Evolutionary conservation across 2,329 filamentous ascomycete species (phyloP).

Genomic region (Didymella lethalis): DNA sequence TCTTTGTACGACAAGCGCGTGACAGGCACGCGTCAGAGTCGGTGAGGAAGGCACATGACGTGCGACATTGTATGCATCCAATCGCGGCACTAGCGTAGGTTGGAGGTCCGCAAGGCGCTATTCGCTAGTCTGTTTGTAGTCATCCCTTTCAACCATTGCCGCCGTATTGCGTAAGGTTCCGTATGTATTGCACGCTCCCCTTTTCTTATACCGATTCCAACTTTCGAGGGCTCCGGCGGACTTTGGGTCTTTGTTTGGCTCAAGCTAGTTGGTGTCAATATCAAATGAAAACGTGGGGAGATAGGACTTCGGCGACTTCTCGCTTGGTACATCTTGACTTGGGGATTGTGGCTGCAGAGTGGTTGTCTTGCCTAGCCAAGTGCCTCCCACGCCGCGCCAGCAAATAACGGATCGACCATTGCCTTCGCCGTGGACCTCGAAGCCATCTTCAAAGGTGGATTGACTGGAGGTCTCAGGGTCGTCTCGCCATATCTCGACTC

Average conservation of each 20-base stretch:
- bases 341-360: not conserved
- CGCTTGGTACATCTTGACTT: not conserved
- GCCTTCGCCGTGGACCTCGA: conserved; percentile 50
- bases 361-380: conserved; percentile 36
- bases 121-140: conserved; percentile 3
- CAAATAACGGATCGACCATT: conserved; percentile 56
- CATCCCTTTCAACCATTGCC: too few relatives aligned
- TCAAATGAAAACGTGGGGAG: not conserved
- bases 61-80: conserved; percentile 4
- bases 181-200: too few relatives aligned
- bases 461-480: conserved; percentile 43
- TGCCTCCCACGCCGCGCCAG: conserved; percentile 44
- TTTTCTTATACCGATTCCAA: not conserved
- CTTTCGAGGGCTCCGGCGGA: not conserved
- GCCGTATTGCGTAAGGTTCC: too few relatives aligned
- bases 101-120: not conserved
- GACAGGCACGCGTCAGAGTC: conserved; percentile 7
- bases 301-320: not conserved
- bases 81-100: conserved; percentile 8
- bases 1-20: conserved; percentile 16
- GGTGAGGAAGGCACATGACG: conserved; percentile 5
- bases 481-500: conserved; percentile 76
- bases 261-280: not conserved
- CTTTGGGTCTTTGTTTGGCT: not conserved
- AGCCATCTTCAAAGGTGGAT: conserved; percentile 11